Evolutionary conservation across 805 yeast species (phyloP).

Genomic region (Lachancea sp.): DNA sequence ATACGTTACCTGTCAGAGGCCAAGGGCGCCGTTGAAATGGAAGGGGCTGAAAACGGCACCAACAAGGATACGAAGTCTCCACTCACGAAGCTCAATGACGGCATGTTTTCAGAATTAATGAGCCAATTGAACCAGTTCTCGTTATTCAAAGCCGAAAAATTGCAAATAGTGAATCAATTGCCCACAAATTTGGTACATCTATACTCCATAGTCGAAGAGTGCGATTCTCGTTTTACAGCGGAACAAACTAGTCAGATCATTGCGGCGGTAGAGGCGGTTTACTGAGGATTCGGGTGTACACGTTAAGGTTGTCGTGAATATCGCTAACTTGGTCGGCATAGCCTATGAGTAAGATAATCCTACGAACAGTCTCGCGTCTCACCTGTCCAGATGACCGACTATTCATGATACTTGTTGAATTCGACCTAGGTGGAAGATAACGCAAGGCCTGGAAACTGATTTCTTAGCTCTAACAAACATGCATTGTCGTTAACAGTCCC

Average conservation of each 20-base stretch:
- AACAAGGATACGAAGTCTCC: constrained; percentile 21
- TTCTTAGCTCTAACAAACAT: too few relatives aligned
- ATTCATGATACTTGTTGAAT: too few relatives aligned
- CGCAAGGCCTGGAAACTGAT: too few relatives aligned
- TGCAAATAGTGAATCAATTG: constrained; percentile 74
- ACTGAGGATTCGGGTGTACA: constrained; percentile 1
- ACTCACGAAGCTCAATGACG: constrained; percentile 26
- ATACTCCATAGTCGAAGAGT: constrained; percentile 81
- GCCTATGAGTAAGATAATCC: too few relatives aligned
- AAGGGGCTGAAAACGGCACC: constrained; percentile 15
- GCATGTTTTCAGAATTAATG: constrained; percentile 29
- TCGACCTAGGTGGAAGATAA: too few relatives aligned
- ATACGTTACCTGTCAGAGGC: constrained; percentile 21
- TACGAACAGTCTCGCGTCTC: too few relatives aligned
- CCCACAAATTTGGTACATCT: constrained; percentile 78
- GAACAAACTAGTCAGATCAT: constrained; percentile 56
- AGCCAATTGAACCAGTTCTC: constrained; percentile 36
- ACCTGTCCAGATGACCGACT: too few relatives aligned
- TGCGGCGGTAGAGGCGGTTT: constrained; percentile 29
- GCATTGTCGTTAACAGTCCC: too few relatives aligned
- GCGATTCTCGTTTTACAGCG: constrained; percentile 78
- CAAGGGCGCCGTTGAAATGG: constrained; percentile 8
- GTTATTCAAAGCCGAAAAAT: constrained; percentile 73
- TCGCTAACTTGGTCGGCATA: too few relatives aligned
- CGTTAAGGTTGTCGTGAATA: too few relatives aligned